Base-by-base conservation (phyloP, 179 eudicot species). In the Beta macrorhiza region DNA sequence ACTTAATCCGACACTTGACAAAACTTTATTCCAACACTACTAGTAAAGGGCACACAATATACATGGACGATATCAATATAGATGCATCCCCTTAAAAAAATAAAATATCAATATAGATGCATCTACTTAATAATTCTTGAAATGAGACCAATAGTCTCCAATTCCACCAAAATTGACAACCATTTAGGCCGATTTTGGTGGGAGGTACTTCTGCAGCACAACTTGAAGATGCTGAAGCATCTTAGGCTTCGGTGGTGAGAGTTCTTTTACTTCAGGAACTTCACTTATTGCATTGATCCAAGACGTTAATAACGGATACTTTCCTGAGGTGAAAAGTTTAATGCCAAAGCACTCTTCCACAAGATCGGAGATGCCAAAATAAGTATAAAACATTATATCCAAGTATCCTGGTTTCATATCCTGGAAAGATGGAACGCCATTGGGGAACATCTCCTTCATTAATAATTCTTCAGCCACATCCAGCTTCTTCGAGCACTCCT, bases 361-460 rank as follows among this genome's bases (percentile, higher is more conserved):
- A 22, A 57, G 42, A 75, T 75, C 78, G 69, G 56, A 65, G 37
- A n/a, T 17, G 70, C 87, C 82, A 8, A 74, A 49, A 6, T 79
- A 19, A 37, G 81, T 75, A 63, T 80, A 82, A 49, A 85, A 62
- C 5, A 79, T 77, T 13, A 85, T 82, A n/a, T 85, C 87, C 81
- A 85, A 75, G 76, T 85, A 82, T 42, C 83, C 85, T 0, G 85
- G 87, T 19, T 79, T 70, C 64, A 9, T 53, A 69, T 72, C 75
- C 8, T 51, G 29, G 63, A 79, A 79, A 44, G 74, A 49, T 20
- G 87, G 83, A 62, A 17, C n/a, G 4, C 77, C 83, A 72, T 53
- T 76, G 4, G 77, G 78, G 53, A 61, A 76, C 62, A 82, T 55
- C 62, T 85, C 87, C 75, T 79, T 82, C 69, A 85, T 13, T 37